Evolutionary conservation across 2,329 filamentous ascomycete genomes (phyloP).

Genomic region (Tolypocladium ophioglossoides): DNA sequence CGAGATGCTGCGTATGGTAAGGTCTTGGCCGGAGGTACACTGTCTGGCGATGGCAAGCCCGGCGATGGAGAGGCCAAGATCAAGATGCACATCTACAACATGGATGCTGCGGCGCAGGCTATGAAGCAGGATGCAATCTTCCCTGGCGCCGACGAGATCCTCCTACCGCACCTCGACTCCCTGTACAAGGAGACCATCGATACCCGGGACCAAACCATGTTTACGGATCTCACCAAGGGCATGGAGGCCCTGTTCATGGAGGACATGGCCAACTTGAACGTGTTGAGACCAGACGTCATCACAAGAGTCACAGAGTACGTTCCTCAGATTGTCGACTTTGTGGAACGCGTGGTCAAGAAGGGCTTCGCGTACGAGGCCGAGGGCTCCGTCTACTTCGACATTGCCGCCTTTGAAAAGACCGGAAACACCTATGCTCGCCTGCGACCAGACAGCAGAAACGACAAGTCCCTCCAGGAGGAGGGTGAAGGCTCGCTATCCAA

Average conservation of each 20-base stretch:
- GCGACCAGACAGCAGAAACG: conserved; percentile 74
- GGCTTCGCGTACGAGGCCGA: conserved; percentile 75
- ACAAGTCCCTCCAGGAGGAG: conserved; percentile 75
- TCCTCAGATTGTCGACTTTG: conserved; percentile 75
- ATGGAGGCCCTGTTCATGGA: conserved; percentile 83
- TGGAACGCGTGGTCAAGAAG: conserved; percentile 72
- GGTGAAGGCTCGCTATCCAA: conserved; percentile 75
- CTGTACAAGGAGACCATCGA: conserved; percentile 52
- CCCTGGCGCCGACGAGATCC: conserved; percentile 50
- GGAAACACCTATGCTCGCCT: conserved; percentile 81
- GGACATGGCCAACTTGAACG: conserved; percentile 81
- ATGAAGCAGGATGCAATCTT: conserved; percentile 40
- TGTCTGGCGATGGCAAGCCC: conserved; percentile 47
- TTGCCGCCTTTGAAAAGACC: conserved; percentile 69
- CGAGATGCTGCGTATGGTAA: conserved; percentile 43
- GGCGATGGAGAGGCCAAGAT: conserved; percentile 76
- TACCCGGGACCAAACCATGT: conserved; percentile 58
- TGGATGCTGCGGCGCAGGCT: conserved; percentile 38
- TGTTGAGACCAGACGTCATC: conserved; percentile 68
- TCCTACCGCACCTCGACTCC: conserved; percentile 75
- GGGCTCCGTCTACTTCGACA: conserved; percentile 92
- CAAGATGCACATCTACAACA: conserved; percentile 75
- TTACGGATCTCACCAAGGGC: conserved; percentile 73
- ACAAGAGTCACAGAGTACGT: conserved; percentile 92
- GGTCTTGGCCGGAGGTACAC: conserved; percentile 43